A percentile compares a stretch with the other conserved stretches of the same genome.
These are phyloP conservation scores for Polytolypa hystricis DNA, from an alignment of 2,329 filamentous ascomycete species.

Conservation along the genomic window DNA sequence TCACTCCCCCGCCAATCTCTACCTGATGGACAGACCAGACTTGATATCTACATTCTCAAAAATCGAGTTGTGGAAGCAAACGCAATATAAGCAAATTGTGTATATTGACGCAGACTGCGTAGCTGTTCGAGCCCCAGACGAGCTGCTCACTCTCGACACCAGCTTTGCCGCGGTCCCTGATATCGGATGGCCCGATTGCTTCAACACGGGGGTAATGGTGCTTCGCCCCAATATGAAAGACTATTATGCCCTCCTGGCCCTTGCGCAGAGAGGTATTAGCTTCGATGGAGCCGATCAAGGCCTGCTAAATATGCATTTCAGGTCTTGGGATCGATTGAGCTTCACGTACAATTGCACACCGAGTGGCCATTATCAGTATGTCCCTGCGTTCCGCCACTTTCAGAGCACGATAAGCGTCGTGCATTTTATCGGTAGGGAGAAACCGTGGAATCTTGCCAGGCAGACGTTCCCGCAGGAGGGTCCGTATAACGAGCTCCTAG, in stretches of 20 bases:
- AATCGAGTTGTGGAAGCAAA: constrained; percentile 85
- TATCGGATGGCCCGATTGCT: constrained; percentile 94
- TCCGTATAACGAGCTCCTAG: constrained; percentile 68
- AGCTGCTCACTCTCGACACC: constrained; percentile 63
- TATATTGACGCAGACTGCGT: constrained; percentile 93
- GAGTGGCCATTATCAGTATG: constrained; percentile 92
- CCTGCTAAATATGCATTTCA: constrained; percentile 88
- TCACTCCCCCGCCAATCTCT: constrained; percentile 65
- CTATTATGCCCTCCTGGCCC: constrained; percentile 71
- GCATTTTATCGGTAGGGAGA: constrained; percentile 86
- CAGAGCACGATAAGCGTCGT: constrained; percentile 80
- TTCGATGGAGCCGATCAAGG: constrained; percentile 98
- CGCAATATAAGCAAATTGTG: constrained; percentile 81
- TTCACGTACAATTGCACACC: constrained; percentile 98
- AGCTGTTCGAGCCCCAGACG: constrained; percentile 80
- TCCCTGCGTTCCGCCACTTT: constrained; percentile 89
- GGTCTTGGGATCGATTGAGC: constrained; percentile 72
- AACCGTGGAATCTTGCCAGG: constrained; percentile 68
- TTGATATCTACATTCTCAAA: constrained; percentile 92
- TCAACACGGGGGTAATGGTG: constrained; percentile 97
- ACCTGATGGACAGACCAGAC: constrained; percentile 84
- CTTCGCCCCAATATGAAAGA: constrained; percentile 76
- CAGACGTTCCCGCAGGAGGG: constrained; percentile 25
- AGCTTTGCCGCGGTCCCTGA: constrained; percentile 70
- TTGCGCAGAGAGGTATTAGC: constrained; percentile 77